These are phyloP conservation scores for Zygoascus meyerae DNA, from an alignment of 1,139 yeast species.

Conservation along the genomic window DNA sequence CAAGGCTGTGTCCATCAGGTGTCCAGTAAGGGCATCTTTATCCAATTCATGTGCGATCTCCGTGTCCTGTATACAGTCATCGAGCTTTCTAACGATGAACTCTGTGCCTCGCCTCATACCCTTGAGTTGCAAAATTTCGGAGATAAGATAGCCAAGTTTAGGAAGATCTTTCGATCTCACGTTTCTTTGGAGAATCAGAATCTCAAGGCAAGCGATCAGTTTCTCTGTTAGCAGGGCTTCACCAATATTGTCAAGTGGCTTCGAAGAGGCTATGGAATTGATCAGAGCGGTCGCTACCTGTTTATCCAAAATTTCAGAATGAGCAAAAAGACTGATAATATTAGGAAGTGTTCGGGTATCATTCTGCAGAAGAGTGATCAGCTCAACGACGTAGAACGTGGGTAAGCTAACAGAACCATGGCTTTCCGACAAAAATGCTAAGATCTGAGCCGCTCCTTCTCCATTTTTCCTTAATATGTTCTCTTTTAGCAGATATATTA, in stretches of 20 bases:
- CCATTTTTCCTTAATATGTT: neutral
- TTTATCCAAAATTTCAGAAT: neutral
- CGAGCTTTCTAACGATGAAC: too few relatives aligned
- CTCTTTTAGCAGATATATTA: slow-evolving; percentile 1
- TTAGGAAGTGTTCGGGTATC: too few relatives aligned
- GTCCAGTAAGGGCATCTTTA: neutral
- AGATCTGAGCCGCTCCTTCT: neutral
- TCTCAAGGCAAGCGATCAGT: neutral
- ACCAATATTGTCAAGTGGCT: neutral
- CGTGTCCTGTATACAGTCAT: too few relatives aligned
- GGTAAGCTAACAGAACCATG: too few relatives aligned
- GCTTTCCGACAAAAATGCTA: too few relatives aligned
- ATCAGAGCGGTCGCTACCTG: slow-evolving; percentile 1
- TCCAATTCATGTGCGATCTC: neutral
- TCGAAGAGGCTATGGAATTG: neutral
- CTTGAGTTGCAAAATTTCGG: neutral
- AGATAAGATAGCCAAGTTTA: neutral
- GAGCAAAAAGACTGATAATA: neutral
- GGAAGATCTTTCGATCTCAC: slow-evolving; percentile 1
- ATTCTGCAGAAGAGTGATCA: too few relatives aligned
- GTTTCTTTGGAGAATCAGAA: slow-evolving; percentile 1
- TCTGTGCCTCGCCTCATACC: too few relatives aligned
- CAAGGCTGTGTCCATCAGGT: slow-evolving; percentile 8
- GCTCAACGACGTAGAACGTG: too few relatives aligned
- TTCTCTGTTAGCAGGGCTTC: neutral